Evolutionary conservation across 2,329 filamentous ascomycete genomes (phyloP), one percentile per base, ranked within the genome.

Genomic region (Talaromyces albobiverticillius): DNA sequence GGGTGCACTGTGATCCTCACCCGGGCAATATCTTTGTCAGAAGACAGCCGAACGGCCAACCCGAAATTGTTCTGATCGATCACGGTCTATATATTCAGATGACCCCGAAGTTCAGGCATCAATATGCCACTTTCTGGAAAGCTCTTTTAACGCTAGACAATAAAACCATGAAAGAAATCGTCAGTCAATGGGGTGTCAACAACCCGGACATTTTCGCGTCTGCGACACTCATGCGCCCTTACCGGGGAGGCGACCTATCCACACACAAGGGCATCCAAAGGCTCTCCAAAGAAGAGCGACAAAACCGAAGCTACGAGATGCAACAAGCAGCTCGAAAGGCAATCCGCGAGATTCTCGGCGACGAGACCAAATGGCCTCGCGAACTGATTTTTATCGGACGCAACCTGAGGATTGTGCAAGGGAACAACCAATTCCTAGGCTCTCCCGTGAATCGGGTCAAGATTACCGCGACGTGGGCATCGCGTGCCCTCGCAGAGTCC

Each of bases 11-110:
- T 74, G 94, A 99, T 69, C 94, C 94, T 9, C 94, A 99, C 67
- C 94, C 94, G 1, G 93, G 93, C 25, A 99, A 99, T 74, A 94
- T 97, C 70, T 96, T 99, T 75, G 87, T 97, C 66, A 88, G 94
- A 8, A 87, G 94, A 8, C 79, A 90, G 14, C 88, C 91, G 1
- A 86, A 81, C 41, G 93, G 93, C n/a, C 81, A 84, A 41, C 82
- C 93, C 1, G 91, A 99, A 75, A 81, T 99, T 26, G 93, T 97
- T 1, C 85, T 99, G 32, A 96, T 99, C 67, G 94, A 99, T 71
- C 94, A 99, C 71, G 94, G 94, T 0, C 83, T 99, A 5, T 99
- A 99, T 75, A 90, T 97, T 53, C 87, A 89, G 71, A 94, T 97
- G 89, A 79, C 83, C 22, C 86, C 88, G 1, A 77, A 83, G 56